Base-by-base conservation (phyloP, 2,329 filamentous ascomycete species). In the Kalaharituber pfeilii region DNA sequence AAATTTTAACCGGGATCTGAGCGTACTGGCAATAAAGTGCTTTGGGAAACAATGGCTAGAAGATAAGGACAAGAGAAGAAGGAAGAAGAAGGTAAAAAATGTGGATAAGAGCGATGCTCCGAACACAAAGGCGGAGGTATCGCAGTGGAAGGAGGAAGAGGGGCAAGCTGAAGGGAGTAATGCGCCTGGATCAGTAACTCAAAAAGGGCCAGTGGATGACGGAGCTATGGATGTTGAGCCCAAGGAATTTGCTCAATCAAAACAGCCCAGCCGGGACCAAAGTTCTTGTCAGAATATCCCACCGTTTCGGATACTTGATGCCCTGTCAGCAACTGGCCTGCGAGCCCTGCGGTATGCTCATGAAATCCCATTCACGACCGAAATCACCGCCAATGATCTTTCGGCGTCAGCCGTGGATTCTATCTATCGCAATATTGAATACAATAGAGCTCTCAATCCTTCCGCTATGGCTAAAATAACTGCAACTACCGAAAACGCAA, bases 1-100 rank as follows among this genome's bases (percentile, higher is more conserved):
- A 67, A 91, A 98, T 67, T 98, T 96, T 74, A 98, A 98, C 69
- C 83, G 93, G 49, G 91, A 98, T 66, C 70, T 98, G 60, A 95
- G 86, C 57, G 86, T 95, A 25, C 75, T 98, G 13, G 86, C 86
- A 0, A 94, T 98, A 67, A 86, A 85, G 65, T 84, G 84, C 0
- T 94, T 89, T 67, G 86, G 85, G 1, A 80, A 91, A 62, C 79
- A 86, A 28, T 62, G 76, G 3, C 65, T 79, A 18, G 70, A 75
- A 29, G 71, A 69, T 62, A 71, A 69, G 56, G 71, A 69, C 62
- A 71, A 69, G 55, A 68, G 65, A 66, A 73, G 65, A 65, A 70
- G 60, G 39, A 67, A 63, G 69, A 73, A 65, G 60, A 71, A 66
- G 62, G 69, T 62, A 44, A 66, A 63, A 57, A 62, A 68, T 36